Evolutionary conservation across 441 rosid species (phyloP).

Genomic region (Dalechampia spathulata): DNA sequence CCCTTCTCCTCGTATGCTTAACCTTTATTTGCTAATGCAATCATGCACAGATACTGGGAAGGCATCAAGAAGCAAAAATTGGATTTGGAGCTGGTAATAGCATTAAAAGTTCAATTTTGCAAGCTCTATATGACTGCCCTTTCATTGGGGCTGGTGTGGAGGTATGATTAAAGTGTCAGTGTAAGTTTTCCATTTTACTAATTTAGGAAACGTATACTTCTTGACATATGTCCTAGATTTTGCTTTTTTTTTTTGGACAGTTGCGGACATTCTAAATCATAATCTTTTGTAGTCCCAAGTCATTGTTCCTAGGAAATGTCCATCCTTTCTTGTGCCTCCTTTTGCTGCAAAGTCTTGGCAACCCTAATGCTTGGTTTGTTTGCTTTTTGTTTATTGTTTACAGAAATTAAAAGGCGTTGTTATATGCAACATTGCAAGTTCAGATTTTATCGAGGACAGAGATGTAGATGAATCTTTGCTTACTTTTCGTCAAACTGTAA

Average conservation of each 20-base stretch:
- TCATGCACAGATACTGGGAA: conserved; percentile 50
- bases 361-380: background rate
- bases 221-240: background rate
- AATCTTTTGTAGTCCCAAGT: background rate
- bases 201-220: background rate
- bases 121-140: conserved; percentile 80
- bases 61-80: conserved; percentile 71
- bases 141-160: conserved; percentile 64
- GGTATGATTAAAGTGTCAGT: conserved; percentile 34
- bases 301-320: background rate
- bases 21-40: conserved; percentile 10
- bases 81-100: conserved; percentile 84
- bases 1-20: background rate
- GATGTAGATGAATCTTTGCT: conserved; percentile 44
- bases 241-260: background rate
- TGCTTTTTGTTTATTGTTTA: conserved; percentile 10
- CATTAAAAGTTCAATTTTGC: conserved; percentile 50
- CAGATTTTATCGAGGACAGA: conserved; percentile 33
- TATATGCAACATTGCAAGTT: conserved; percentile 62
- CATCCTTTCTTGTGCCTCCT: background rate
- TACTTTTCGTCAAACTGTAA: conserved; percentile 57
- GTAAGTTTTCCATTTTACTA: background rate
- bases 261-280: background rate
- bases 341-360: background rate
- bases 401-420: conserved; percentile 59